Conservation (phyloP, 805 yeast species). For the Saccharomycopsis sp. region DNA sequence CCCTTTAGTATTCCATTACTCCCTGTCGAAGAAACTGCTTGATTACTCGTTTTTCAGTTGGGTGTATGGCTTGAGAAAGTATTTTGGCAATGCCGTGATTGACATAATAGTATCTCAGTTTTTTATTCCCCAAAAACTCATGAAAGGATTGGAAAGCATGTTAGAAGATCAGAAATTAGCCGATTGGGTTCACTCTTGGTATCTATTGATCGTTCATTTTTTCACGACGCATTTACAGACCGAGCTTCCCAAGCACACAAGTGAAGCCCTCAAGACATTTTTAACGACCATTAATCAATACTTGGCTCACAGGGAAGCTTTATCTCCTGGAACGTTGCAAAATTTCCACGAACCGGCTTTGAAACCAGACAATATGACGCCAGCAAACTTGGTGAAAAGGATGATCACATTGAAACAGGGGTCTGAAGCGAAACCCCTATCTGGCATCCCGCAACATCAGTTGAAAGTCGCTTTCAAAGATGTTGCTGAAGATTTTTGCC, state of each 20-base stretch:
- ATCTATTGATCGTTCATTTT: not conserved
- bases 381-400: too few species aligned
- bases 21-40: too few species aligned
- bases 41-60: conserved; percentile 5
- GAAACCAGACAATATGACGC: too few species aligned
- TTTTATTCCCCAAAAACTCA: conserved; percentile 7
- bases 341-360: too few species aligned
- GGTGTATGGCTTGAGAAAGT: conserved; percentile 4
- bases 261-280: not conserved
- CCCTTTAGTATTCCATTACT: too few species aligned
- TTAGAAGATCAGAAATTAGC: conserved; percentile 2
- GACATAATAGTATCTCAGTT: conserved; percentile 4
- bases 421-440: too few species aligned
- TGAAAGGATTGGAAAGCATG: not conserved
- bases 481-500: conserved; percentile 55
- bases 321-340: too few species aligned
- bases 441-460: conserved; percentile 21
- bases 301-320: too few species aligned
- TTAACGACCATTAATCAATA: too few species aligned
- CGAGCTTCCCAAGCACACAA: not conserved
- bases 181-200: conserved; percentile 8
- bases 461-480: conserved; percentile 49
- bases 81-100: not conserved
- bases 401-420: too few species aligned
- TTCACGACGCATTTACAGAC: not conserved